Evolutionary conservation across 148 eudicot genomes (phyloP), one percentile per base, ranked within the genome.

Genomic region (Cornus suecica): DNA sequence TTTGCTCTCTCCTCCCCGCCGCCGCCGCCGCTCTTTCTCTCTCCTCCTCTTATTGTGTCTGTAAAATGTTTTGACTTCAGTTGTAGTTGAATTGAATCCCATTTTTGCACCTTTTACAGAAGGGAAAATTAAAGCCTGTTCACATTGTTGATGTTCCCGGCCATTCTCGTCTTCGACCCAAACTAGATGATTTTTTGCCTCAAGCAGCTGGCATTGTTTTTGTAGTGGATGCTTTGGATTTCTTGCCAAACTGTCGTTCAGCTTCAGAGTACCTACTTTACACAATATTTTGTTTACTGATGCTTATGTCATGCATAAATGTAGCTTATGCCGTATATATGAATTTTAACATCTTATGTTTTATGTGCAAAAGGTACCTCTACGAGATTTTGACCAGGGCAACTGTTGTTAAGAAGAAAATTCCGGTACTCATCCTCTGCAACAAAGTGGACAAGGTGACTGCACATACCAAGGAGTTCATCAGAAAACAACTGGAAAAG

Each of bases 141-240:
- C 99, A 92, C 75, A 11, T 95, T 69, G 93, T 94, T 76, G 99
- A 95, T 79, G 92, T 95, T 74, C 96, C 97, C 73, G 99, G 99
- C 16, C 97, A 95, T 78, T 93, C 97, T 11, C 96, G 97, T 77
- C 91, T 95, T 72, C 90, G 90, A 22, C 88, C 92, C 68, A 92
- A 92, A 84, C 86, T 95, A 65, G 97, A 95, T 77, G 99, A 92
- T 31, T 94, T 83, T 82, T 81, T 94, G 87, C 96, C 91, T 77
- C 91, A 87, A 79, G 92, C 94, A 78, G 97, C 97, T 34, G 97
- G 91, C 69, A 68, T 95, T 63, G 88, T 92, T 45, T 95, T 92
- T 30, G 89, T 92, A 60, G 97, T 95, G 74, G 99, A 95, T 86
- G 87, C 99, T 68, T 81, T 95, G 76, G 99, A 95, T 66, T 92